Base-by-base conservation (phyloP, 768 basidiomycete species). In the Tricholoma terreum region DNA sequence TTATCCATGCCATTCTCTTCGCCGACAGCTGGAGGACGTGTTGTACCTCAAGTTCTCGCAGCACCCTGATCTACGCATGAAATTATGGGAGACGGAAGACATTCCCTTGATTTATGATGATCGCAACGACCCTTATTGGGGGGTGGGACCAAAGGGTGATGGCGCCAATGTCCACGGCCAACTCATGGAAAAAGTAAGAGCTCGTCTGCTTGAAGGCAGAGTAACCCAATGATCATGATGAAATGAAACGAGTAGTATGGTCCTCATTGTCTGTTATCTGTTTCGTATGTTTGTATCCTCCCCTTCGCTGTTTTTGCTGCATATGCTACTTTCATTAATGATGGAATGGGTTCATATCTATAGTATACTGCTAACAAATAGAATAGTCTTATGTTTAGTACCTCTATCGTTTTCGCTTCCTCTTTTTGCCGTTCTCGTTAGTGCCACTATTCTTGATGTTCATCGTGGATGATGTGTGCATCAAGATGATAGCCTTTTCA, bases 41-140 rank as follows among this genome's bases (percentile, higher is more conserved):
- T 62, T 91, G 50, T 78, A 78, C 58, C 63, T 77, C 58, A 93
- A 93, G 66, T 86, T 92, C 63, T 78, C 73, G 49, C 90, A 92
- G 72, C 87, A 93, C 65, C 73, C 80, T 0, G 73, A 80, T 30
- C 68, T 92, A 54, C 80, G 84, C 34, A 57, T 58, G 19, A 64
- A 81, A 64, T 78, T 92, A 14, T 65, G 89, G 21, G 64, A 69
- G 19, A 90, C 89, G 3, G 80, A 77, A 8, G 63, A 75, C 14
- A 73, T 75, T 2, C 73, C 72, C 31, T 71, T 90, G 33, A 66
- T 86, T 3, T 87, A 85, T 63, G 68, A 72, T 8, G 85, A 87
- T 62, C 67, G 71, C 1, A 67, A 71, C 0, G 87, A 92, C 66
- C 35, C 66, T n/a, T 87, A 82, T 64, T 90, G 88, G 88, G 89